phyloP scores from a whole-genome alignment of 2,329 filamentous ascomycete genomes.

The Alternaria postmessia region DNA sequence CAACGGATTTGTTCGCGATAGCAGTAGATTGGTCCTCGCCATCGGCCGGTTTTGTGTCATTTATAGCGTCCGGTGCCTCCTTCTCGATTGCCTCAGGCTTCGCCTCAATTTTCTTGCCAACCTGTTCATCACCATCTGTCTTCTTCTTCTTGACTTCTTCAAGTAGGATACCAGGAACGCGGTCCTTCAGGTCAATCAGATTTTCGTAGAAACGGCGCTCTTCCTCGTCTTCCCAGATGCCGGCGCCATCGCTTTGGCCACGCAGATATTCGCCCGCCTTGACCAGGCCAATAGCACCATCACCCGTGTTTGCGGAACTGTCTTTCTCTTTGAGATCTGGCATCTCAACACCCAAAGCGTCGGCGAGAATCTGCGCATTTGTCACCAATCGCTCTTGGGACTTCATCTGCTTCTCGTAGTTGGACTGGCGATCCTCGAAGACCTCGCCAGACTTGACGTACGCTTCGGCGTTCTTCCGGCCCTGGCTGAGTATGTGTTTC shows the following conservation, averaged over 20 bases:
- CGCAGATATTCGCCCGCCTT: slow-evolving; percentile 94
- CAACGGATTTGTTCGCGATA: slow-evolving; percentile 97
- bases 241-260: slow-evolving; percentile 86
- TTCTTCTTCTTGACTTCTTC: slow-evolving; percentile 98
- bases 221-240: slow-evolving; percentile 99
- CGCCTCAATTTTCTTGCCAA: slow-evolving; percentile 72
- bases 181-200: slow-evolving; percentile 90
- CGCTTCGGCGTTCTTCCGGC: slow-evolving; percentile 93
- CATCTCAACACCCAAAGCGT: slow-evolving; percentile 90
- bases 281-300: slow-evolving; percentile 87
- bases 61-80: slow-evolving; percentile 53
- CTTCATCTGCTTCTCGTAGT: slow-evolving; percentile 93
- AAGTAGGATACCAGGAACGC: slow-evolving; percentile 90
- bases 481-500: slow-evolving; percentile 84
- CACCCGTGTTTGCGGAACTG: slow-evolving; percentile 68
- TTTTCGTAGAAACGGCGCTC: slow-evolving; percentile 99
- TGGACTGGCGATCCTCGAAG: slow-evolving; percentile 95
- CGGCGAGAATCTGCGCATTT: slow-evolving; percentile 90
- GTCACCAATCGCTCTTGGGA: slow-evolving; percentile 87
- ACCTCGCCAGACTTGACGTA: slow-evolving; percentile 99
- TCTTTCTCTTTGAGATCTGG: slow-evolving; percentile 89
- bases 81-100: slow-evolving; percentile 54
- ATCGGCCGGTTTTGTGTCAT: slow-evolving; percentile 62
- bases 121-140: slow-evolving; percentile 78
- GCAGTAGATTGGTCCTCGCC: slow-evolving; percentile 87